Percentiles rank a stretch among this genome's conserved stretches.
Evolutionary conservation across 768 basidiomycete species (phyloP).

Genomic region (Kwoniella bestiolae): DNA sequence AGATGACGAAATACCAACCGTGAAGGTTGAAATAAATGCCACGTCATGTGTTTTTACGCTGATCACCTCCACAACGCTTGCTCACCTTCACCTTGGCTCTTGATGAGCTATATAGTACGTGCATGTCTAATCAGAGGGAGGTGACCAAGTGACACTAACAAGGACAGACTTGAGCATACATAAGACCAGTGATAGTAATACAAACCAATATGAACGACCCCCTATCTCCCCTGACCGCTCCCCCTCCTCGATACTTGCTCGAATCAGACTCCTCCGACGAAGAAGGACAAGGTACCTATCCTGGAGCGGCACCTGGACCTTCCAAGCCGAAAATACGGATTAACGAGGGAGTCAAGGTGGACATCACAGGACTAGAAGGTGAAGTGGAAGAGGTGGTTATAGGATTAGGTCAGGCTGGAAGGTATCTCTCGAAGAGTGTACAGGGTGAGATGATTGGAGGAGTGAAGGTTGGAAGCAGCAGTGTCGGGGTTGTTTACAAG

Average conservation of each 20-base stretch:
- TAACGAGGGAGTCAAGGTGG: background rate
- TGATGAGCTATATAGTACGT: no score
- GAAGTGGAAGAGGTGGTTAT: constrained; percentile 23
- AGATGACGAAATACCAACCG: no score
- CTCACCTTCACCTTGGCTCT: background rate
- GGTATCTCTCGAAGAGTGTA: constrained; percentile 23
- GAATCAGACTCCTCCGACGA: constrained; percentile 55
- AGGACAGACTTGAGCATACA: no score
- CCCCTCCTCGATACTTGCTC: constrained; percentile 50
- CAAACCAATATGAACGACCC: constrained; percentile 45
- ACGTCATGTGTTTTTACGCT: background rate
- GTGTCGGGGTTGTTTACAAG: background rate
- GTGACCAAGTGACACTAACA: no score
- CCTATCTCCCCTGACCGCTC: constrained; percentile 32
- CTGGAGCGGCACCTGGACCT: constrained; percentile 6
- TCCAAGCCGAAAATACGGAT: constrained; percentile 16
- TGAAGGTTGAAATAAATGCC: no score
- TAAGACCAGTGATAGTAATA: background rate
- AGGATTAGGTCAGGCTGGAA: constrained; percentile 39
- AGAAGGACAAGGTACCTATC: constrained; percentile 48
- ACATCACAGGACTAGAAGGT: background rate
- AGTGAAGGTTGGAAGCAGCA: constrained; percentile 5
- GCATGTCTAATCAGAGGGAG: no score
- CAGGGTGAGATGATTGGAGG: constrained; percentile 1
- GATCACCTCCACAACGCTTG: constrained; percentile 10